Conservation (phyloP, 306 rosid species). For the Citrullus colocynthis region DNA sequence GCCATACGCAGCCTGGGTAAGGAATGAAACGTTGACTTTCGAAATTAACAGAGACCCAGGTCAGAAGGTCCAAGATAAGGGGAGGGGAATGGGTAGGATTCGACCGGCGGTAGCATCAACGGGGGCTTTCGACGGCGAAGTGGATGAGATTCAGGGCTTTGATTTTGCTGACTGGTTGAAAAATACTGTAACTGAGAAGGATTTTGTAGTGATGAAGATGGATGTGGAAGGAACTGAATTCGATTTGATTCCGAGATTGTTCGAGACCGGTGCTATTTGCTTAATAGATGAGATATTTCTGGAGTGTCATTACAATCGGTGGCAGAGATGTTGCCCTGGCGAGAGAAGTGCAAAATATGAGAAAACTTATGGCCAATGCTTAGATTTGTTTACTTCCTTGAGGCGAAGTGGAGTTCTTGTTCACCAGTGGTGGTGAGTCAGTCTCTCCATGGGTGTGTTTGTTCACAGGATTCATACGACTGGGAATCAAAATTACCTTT, state of each 20-base stretch:
- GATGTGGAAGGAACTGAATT: slow-evolving; percentile 97
- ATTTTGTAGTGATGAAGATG: slow-evolving; percentile 98
- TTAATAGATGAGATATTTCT: slow-evolving; percentile 90
- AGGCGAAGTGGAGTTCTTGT: slow-evolving; percentile 91
- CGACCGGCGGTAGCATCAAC: slow-evolving; percentile 29
- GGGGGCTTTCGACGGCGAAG: slow-evolving; percentile 43
- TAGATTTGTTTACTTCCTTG: slow-evolving; percentile 62
- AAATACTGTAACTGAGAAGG: slow-evolving; percentile 48
- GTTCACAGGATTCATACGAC: not conserved
- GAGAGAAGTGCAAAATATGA: slow-evolving; percentile 79
- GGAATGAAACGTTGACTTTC: slow-evolving; percentile 65
- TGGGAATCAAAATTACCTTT: not conserved
- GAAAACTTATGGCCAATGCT: slow-evolving; percentile 70
- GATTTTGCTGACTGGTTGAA: slow-evolving; percentile 87
- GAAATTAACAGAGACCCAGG: slow-evolving; percentile 79
- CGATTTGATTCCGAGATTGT: slow-evolving; percentile 75
- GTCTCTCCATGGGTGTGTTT: not conserved
- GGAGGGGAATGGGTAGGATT: slow-evolving; percentile 98
- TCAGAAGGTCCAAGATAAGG: slow-evolving; percentile 57
- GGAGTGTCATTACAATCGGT: slow-evolving; percentile 93
- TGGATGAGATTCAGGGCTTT: slow-evolving; percentile 78
- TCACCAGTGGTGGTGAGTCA: slow-evolving; percentile 83
- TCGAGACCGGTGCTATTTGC: slow-evolving; percentile 84
- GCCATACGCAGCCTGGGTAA: slow-evolving; percentile 95
- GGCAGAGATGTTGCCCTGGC: slow-evolving; percentile 98